Base-by-base conservation (phyloP, 257 asterid species). In the Solanum raphanifolium region DNA sequence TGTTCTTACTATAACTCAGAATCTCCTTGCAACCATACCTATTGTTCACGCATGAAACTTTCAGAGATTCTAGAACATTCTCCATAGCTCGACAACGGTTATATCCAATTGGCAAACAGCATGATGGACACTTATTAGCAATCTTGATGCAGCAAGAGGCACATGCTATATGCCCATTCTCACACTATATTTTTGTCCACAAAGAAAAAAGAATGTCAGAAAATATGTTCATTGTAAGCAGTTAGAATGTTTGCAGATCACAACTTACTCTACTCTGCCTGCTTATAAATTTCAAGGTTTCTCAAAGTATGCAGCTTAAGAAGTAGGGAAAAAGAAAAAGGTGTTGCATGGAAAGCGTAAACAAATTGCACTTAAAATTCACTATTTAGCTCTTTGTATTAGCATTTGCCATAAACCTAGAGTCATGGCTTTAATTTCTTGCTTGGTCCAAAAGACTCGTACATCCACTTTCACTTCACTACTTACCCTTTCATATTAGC, bases 81-180 rank as follows among this genome's bases (percentile, higher is more conserved):
- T 96, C 98, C 5, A 93, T 88, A n/a, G 93, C 96, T 75, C 94
- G 93, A 92, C 98, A 96, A 78, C 98, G 98, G 87, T 88, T 91
- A 86, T 92, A 90, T 87, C 98, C 98, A 29, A 92, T 94, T 41
- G 94, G 95, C 91, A 62, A 84, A 91, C 90, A 86, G 89, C 98
- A 96, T 32, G 81, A 91, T 43, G 94, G 92, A 84, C 98, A 96
- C 89, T 87, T 95, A 90, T 93, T 90, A 84, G 73, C 79, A 89
- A 93, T 88, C 88, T 71, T 92, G 87, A 58, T 48, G 91, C 96
- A 93, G 94, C 99, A 96, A 46, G 96, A 83, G 43, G 92, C 85
- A 55, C 98, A 96, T 60, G 98, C 94, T 90, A 95, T 85, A 78
- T 95, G 98, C 88, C 98, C 98, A 82, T 94, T 94, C 92, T 93